A percentile compares a stretch with the other conserved stretches of the same genome.
These are phyloP conservation scores for Alectoria sarmentosa DNA, from an alignment of 495 filamentous ascomycete genomes.

Conservation along the genomic window DNA sequence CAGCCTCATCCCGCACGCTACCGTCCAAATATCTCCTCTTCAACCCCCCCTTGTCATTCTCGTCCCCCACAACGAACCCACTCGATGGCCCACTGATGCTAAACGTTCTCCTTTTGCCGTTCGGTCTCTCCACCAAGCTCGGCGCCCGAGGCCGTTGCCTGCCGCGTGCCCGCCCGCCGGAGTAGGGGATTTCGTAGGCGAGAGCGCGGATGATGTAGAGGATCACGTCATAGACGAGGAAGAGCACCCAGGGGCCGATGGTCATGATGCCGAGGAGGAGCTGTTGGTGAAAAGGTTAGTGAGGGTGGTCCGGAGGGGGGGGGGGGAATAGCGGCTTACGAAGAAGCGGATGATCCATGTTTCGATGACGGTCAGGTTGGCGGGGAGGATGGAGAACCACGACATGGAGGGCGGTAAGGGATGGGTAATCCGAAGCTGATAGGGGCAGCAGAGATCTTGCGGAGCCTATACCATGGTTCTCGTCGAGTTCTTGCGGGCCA, in stretches of 20 bases:
- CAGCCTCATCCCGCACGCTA: neutral
- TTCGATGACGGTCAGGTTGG: slow-evolving; percentile 49
- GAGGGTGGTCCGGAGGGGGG: neutral
- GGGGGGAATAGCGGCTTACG: slow-evolving; percentile 36
- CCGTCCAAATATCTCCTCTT: slow-evolving; percentile 7
- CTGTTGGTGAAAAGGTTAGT: slow-evolving; percentile 35
- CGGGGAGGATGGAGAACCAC: slow-evolving; percentile 59
- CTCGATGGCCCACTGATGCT: slow-evolving; percentile 31
- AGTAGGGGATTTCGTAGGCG: slow-evolving; percentile 51
- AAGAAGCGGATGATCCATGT: slow-evolving; percentile 58
- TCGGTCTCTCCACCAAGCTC: slow-evolving; percentile 53
- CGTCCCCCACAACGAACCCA: slow-evolving; percentile 7
- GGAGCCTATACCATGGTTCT: slow-evolving; percentile 8
- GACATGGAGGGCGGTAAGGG: slow-evolving; percentile 39
- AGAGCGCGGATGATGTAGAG: slow-evolving; percentile 57
- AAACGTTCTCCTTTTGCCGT: slow-evolving; percentile 45
- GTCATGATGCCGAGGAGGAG: slow-evolving; percentile 56
- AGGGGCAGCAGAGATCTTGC: neutral
- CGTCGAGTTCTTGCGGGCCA: neutral
- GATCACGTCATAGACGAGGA: slow-evolving; percentile 60
- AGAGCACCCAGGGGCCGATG: slow-evolving; percentile 57
- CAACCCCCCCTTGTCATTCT: slow-evolving; percentile 7
- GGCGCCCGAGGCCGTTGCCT: slow-evolving; percentile 55
- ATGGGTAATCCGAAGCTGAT: neutral
- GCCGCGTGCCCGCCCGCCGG: slow-evolving; percentile 59